These are phyloP conservation scores for Asterella californica DNA, from an alignment of 225 moss, liverwort and hornwort genomes.

Conservation along the genomic window DNA sequence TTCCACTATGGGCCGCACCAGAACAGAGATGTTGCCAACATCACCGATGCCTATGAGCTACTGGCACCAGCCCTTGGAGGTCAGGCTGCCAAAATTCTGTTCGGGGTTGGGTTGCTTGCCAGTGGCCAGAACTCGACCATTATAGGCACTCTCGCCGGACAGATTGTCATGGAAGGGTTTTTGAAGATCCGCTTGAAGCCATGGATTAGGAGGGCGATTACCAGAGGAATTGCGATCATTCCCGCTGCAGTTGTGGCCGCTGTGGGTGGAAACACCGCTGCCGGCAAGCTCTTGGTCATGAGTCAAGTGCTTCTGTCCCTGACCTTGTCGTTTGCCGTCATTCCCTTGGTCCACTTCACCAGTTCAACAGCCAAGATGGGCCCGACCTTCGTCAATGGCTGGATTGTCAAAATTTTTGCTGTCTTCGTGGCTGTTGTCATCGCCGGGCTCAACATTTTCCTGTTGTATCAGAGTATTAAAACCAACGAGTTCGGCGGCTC, in stretches of 20 bases:
- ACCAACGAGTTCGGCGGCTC: slow-evolving; percentile 26
- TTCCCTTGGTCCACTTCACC: slow-evolving; percentile 89
- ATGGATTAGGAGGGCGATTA: slow-evolving; percentile 71
- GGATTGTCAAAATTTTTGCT: slow-evolving; percentile 27
- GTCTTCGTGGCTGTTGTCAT: slow-evolving; percentile 7
- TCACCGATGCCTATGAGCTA: slow-evolving; percentile 76
- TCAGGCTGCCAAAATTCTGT: slow-evolving; percentile 61
- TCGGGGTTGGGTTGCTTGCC: slow-evolving; percentile 74
- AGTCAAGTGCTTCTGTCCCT: slow-evolving; percentile 86
- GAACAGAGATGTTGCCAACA: slow-evolving; percentile 50
- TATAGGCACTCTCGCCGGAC: slow-evolving; percentile 80
- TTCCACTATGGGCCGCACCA: slow-evolving; percentile 68
- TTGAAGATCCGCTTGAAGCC: slow-evolving; percentile 68
- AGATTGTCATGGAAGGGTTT: slow-evolving; percentile 96
- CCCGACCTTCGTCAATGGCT: slow-evolving; percentile 42
- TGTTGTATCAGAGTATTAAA: slow-evolving; percentile 33
- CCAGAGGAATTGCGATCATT: slow-evolving; percentile 74
- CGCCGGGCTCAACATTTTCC: slow-evolving; percentile 34
- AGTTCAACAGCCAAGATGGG: slow-evolving; percentile 87
- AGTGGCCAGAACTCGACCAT: slow-evolving; percentile 91
- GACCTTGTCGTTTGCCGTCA: slow-evolving; percentile 79
- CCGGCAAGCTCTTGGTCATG: slow-evolving; percentile 72
- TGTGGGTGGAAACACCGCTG: slow-evolving; percentile 63
- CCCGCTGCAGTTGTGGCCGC: slow-evolving; percentile 77
- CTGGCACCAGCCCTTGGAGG: slow-evolving; percentile 71